These are phyloP conservation scores for Silene uniflora DNA, from an alignment of 148 eudicot species.

Conservation along the genomic window DNA sequence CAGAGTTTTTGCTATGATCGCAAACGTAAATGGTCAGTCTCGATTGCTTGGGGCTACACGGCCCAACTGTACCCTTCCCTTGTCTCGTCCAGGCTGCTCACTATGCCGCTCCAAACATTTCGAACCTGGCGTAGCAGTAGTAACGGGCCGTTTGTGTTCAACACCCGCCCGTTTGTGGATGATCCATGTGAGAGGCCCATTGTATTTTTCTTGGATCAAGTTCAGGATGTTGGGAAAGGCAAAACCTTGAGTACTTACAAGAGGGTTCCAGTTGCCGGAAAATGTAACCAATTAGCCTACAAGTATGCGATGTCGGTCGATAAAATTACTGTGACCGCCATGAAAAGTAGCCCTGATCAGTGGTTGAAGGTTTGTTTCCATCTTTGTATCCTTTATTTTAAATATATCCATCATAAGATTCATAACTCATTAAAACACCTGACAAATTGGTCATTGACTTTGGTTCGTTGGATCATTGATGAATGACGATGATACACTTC, in stretches of 20 bases:
- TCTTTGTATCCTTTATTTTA: not conserved
- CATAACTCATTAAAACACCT: too few relatives aligned
- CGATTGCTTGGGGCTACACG: conserved; percentile 90
- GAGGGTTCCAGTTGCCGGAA: conserved; percentile 31
- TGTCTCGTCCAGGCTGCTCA: conserved; percentile 44
- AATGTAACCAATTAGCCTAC: conserved; percentile 38
- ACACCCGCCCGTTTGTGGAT: conserved; percentile 52
- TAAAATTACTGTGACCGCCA: conserved; percentile 44
- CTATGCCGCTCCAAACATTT: conserved; percentile 68
- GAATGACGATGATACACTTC: too few relatives aligned
- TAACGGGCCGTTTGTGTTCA: conserved; percentile 75
- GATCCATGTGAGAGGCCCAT: conserved; percentile 60
- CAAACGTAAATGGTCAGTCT: conserved; percentile 65
- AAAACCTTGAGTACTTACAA: conserved; percentile 45
- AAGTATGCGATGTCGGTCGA: conserved; percentile 37
- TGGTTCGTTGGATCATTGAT: too few relatives aligned
- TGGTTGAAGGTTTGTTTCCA: conserved; percentile 45
- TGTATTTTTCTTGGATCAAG: conserved; percentile 46
- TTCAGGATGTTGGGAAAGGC: conserved; percentile 35
- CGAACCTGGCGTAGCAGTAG: conserved; percentile 69
- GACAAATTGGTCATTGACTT: too few relatives aligned
- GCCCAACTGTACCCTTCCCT: conserved; percentile 64
- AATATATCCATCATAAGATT: too few relatives aligned
- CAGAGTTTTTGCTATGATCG: conserved; percentile 71
- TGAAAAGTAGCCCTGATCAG: conserved; percentile 48